Conservation (phyloP, 345 rosid species). For the Sisymbrium altissimum region DNA sequence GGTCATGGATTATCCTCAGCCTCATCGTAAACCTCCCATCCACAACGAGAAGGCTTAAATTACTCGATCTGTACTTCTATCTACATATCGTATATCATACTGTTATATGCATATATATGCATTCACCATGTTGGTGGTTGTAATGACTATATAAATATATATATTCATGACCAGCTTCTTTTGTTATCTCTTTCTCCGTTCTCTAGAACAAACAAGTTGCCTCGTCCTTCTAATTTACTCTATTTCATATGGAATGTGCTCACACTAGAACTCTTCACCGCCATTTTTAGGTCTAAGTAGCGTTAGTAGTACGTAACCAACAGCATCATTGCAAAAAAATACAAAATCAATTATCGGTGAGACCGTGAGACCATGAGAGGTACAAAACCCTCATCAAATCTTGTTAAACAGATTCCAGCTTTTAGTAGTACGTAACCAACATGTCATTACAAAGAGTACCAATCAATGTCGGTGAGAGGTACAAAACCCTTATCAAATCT, state of each 20-base stretch:
- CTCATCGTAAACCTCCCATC: conserved; percentile 89
- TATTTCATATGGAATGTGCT: neutral
- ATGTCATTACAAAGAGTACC: too few relatives aligned
- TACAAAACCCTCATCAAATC: neutral
- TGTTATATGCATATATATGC: conserved; percentile 32
- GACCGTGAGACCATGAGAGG: too few relatives aligned
- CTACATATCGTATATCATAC: neutral
- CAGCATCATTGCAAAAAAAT: neutral
- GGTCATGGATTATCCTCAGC: conserved; percentile 85
- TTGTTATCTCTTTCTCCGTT: neutral
- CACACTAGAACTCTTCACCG: neutral
- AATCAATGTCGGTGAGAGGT: too few relatives aligned
- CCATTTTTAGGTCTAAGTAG: neutral
- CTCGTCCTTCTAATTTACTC: neutral
- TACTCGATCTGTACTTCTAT: neutral
- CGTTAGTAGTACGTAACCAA: neutral
- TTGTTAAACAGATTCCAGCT: neutral
- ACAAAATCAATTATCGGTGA: too few relatives aligned
- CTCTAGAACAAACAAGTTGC: conserved; percentile 1
- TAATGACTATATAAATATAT: conserved; percentile 25
- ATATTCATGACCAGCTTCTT: conserved; percentile 4
- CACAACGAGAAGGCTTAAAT: conserved; percentile 65
- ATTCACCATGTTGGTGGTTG: conserved; percentile 37
- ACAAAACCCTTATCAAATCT: neutral
- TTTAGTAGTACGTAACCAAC: too few relatives aligned